phyloP scores from a whole-genome alignment of 2,329 filamentous ascomycete genomes.

The Diplodia sapinea region DNA sequence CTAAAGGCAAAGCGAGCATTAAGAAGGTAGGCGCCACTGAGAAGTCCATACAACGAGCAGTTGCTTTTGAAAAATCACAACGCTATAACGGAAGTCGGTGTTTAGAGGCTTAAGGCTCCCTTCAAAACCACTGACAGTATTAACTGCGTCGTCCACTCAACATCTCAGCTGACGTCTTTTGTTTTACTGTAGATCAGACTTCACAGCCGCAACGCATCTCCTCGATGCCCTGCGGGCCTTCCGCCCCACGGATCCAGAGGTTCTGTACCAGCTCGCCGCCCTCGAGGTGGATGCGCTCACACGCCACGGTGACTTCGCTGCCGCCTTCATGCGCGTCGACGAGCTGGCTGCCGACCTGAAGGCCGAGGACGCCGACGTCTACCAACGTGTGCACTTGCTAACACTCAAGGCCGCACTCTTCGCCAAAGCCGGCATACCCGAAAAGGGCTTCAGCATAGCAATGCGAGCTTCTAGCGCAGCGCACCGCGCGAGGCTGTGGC shows the following conservation, averaged over 20 bases:
- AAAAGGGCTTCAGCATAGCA: slow-evolving; percentile 77
- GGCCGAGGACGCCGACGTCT: slow-evolving; percentile 65
- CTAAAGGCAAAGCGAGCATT: slow-evolving; percentile 69
- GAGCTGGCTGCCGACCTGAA: slow-evolving; percentile 57
- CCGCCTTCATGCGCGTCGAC: slow-evolving; percentile 62
- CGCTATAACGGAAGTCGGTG: neutral
- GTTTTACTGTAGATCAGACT: slow-evolving; percentile 56
- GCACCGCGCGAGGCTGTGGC: slow-evolving; percentile 70
- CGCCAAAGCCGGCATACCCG: slow-evolving; percentile 69
- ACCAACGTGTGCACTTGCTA: slow-evolving; percentile 72
- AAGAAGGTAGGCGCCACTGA: slow-evolving; percentile 49
- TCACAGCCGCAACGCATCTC: slow-evolving; percentile 62
- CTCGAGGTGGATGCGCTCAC: slow-evolving; percentile 65
- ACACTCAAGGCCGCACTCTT: slow-evolving; percentile 75
- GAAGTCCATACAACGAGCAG: neutral
- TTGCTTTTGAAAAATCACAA: neutral
- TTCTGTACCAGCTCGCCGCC: slow-evolving; percentile 64
- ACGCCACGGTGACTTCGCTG: slow-evolving; percentile 58
- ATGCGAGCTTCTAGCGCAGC: slow-evolving; percentile 77
- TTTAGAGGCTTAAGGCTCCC: neutral
- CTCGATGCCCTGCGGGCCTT: slow-evolving; percentile 63
- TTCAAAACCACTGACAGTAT: neutral
- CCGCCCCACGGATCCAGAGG: slow-evolving; percentile 62
- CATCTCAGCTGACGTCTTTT: neutral
- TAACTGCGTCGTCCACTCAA: neutral